phyloP scores from a whole-genome alignment of 768 basidiomycete genomes.

The Chalciporus sphaerocephalus region DNA sequence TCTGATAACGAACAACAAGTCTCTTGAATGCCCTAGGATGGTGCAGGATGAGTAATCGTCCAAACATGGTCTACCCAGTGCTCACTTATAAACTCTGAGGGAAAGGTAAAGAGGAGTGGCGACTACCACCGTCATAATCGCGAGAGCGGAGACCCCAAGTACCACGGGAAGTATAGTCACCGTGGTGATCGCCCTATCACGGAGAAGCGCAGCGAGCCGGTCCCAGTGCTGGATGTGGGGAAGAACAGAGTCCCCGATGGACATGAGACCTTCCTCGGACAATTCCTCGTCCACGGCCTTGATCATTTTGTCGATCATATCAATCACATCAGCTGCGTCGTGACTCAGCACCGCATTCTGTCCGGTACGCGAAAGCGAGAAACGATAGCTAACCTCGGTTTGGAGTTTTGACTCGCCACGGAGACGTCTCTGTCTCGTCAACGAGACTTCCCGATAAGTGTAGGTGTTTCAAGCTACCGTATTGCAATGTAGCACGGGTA shows the following conservation, averaged over 20 bases:
- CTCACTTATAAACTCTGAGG: not conserved
- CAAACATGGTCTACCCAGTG: not conserved
- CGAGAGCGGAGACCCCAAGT: conserved; percentile 3
- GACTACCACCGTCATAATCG: not conserved
- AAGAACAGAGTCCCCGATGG: conserved; percentile 4
- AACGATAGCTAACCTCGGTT: not conserved
- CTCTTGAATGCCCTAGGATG: conserved; percentile 1
- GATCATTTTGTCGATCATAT: conserved; percentile 4
- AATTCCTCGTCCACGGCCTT: conserved; percentile 3
- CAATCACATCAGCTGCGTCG: not conserved
- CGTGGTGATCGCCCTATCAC: not conserved
- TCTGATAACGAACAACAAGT: not conserved
- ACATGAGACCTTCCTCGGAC: conserved; percentile 7
- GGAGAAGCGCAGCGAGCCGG: conserved; percentile 2
- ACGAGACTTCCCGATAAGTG: conserved; percentile 1
- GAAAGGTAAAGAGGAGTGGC: not conserved
- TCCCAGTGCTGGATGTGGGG: conserved; percentile 13
- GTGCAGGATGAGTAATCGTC: not conserved
- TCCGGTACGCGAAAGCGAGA: not conserved
- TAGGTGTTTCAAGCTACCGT: conserved; percentile 1
- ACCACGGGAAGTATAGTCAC: not conserved
- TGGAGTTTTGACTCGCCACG: not conserved
- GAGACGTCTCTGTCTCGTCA: not conserved
- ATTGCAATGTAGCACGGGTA: not conserved
- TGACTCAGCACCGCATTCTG: not conserved